These are phyloP conservation scores for Torulaspora globosa DNA, from an alignment of 1,139 yeast species.

Conservation along the genomic window DNA sequence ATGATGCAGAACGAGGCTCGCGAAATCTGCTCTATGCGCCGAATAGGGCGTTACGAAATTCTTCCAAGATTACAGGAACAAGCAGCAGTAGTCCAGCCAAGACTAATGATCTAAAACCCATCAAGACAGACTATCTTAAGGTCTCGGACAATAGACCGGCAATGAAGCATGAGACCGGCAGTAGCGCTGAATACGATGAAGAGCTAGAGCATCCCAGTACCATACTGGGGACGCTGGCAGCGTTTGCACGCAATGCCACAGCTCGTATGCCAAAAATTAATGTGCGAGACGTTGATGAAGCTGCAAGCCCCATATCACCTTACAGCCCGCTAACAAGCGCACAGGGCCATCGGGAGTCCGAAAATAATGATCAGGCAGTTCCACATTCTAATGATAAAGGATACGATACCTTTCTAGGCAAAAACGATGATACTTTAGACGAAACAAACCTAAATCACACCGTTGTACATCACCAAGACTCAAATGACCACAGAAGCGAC, in stretches of 20 bases:
- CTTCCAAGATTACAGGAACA: constrained; percentile 8
- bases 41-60: constrained; percentile 26
- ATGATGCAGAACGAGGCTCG: constrained; percentile 8
- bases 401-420: neutral
- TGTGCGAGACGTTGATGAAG: constrained; percentile 14
- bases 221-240: constrained; percentile 21
- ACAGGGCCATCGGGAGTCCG: neutral
- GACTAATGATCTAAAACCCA: constrained; percentile 21
- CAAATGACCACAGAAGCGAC: constrained; percentile 22
- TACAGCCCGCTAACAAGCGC: constrained; percentile 9
- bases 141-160: constrained; percentile 5
- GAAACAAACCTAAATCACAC: constrained; percentile 14
- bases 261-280: constrained; percentile 23
- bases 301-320: constrained; percentile 10
- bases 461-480: constrained; percentile 16
- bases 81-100: constrained; percentile 4
- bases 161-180: constrained; percentile 1
- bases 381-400: neutral
- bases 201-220: constrained; percentile 16
- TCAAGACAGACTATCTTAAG: constrained; percentile 13
- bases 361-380: neutral
- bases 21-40: constrained; percentile 16
- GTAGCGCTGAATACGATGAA: constrained; percentile 3
- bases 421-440: constrained; percentile 4
- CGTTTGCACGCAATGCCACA: constrained; percentile 28